Evolutionary conservation across 2,329 filamentous ascomycete species (phyloP), one percentile per base, ranked within the genome.

Genomic region (Pseudogymnoascus sp.): DNA sequence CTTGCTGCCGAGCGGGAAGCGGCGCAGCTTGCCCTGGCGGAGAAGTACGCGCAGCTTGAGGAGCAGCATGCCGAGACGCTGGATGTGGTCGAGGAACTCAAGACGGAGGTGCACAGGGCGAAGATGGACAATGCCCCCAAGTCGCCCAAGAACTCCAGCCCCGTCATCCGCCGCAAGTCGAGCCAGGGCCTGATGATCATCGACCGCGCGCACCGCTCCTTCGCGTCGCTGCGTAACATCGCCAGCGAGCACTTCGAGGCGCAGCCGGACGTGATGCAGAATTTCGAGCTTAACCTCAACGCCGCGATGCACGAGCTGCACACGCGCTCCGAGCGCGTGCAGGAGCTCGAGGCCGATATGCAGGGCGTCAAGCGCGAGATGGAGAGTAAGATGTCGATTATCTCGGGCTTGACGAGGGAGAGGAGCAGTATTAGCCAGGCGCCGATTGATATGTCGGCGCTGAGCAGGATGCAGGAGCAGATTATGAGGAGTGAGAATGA

Each of bases 301-400:
- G 84, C 91, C 1, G 91, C 93, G 64, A 93, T 97, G 87, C 90
- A 95, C 70, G 95, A 99, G 73, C 81, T 99, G 35, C 89, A 96
- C 67, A 82, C 82, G 8, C 86, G 93, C 44, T 93, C 93, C 40
- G 93, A 97, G 74, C 87, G 93, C 29, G 93, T 97, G 62, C 90
- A 96, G 72, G 87, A 93, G 70, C 81, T 99, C 13, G 95, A 99
- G 75, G 86, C 86, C 5, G 93, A 96, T 69, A 84, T 97, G 63
- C 80, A 86, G 26, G 87, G 86, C 3, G 85, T 92, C 21, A 95
- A 91, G 79, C 96, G 92, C 78, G 95, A 99, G 75, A 96, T 97
- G 88, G 95, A 99, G 73, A 87, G 85, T 66, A 99, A 99, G 83
- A 92, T 93, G 80, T 90, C 91, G 31, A 93, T 99, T 72, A 97